phyloP scores from a whole-genome alignment of 352 stramenopile genomes.

The Phytophthora pinifolia region DNA sequence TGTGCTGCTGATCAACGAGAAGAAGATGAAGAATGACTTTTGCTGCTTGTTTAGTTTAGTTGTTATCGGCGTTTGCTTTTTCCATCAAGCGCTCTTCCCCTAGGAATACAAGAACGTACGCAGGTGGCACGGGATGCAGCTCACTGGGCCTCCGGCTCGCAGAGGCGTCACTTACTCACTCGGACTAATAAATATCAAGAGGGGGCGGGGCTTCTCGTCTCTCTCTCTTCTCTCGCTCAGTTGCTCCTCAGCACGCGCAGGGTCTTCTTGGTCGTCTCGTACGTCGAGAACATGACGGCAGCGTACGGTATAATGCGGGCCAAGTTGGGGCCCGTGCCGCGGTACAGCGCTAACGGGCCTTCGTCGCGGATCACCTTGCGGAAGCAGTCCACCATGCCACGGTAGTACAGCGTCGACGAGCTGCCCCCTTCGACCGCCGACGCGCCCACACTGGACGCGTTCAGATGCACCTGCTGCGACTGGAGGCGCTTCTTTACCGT shows the following conservation, averaged over 20 bases:
- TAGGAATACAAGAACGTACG: slow-evolving; percentile 31
- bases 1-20: no score
- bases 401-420: slow-evolving; percentile 43
- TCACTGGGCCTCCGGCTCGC: slow-evolving; percentile 22
- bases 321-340: slow-evolving; percentile 77
- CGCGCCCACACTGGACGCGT: slow-evolving; percentile 19
- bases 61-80: slow-evolving; percentile 28
- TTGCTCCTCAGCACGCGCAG: slow-evolving; percentile 40
- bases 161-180: slow-evolving; percentile 25
- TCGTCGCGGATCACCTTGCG: slow-evolving; percentile 69
- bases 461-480: slow-evolving; percentile 38
- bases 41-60: slow-evolving; percentile 27
- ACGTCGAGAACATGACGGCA: slow-evolving; percentile 84
- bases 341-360: slow-evolving; percentile 67
- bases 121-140: slow-evolving; percentile 33
- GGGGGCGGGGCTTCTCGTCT: slow-evolving; percentile 24
- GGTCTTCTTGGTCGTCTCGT: slow-evolving; percentile 76
- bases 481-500: slow-evolving; percentile 85
- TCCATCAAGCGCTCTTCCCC: slow-evolving; percentile 30
- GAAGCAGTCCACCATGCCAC: slow-evolving; percentile 79
- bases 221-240: slow-evolving; percentile 19
- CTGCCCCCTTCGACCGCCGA: slow-evolving; percentile 26
- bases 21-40: not conserved
- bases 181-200: slow-evolving; percentile 42
- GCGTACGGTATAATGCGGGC: slow-evolving; percentile 79